A percentile compares a stretch with the other conserved stretches of the same genome.
These are phyloP conservation scores for Capillidium heterosporum DNA, from an alignment of 371 early-diverging fungal species.

Conservation along the genomic window DNA sequence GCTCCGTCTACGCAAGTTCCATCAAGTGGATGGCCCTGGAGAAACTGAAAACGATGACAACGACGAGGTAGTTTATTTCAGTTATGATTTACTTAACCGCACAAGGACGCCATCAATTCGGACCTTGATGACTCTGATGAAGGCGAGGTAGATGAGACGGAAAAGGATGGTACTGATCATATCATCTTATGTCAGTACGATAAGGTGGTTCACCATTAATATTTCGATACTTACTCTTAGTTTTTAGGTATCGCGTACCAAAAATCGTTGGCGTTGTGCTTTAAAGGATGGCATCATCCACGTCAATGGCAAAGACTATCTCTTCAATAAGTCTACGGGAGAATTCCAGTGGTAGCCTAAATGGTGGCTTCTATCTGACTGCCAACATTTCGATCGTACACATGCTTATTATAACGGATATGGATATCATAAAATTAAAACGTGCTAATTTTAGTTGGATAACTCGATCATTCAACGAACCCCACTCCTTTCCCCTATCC, in stretches of 20 bases:
- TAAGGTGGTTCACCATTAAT: conserved; percentile 28
- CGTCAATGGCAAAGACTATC: conserved; percentile 83
- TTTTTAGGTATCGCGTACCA: conserved; percentile 60
- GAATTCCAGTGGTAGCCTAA: conserved; percentile 84
- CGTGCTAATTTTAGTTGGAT: too few relatives aligned
- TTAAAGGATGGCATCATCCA: conserved; percentile 88
- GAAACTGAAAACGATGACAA: conserved; percentile 21
- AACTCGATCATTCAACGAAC: background rate
- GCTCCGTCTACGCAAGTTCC: background rate
- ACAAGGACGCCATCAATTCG: conserved; percentile 63
- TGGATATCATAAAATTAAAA: too few relatives aligned
- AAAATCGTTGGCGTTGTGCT: conserved; percentile 94
- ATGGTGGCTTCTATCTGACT: too few relatives aligned
- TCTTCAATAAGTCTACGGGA: conserved; percentile 81
- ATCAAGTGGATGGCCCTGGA: conserved; percentile 26
- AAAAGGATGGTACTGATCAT: conserved; percentile 56
- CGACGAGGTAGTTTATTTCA: conserved; percentile 26
- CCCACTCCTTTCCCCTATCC: background rate
- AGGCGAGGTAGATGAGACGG: conserved; percentile 44
- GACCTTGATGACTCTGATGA: conserved; percentile 65
- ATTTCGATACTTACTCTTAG: background rate
- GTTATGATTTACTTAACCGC: conserved; percentile 6
- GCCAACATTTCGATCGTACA: too few relatives aligned
- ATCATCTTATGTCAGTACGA: conserved; percentile 90
- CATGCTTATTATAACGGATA: too few relatives aligned